These are phyloP conservation scores for Groenewaldozyma tartarivorans DNA, from an alignment of 805 yeast genomes.

Conservation along the genomic window DNA sequence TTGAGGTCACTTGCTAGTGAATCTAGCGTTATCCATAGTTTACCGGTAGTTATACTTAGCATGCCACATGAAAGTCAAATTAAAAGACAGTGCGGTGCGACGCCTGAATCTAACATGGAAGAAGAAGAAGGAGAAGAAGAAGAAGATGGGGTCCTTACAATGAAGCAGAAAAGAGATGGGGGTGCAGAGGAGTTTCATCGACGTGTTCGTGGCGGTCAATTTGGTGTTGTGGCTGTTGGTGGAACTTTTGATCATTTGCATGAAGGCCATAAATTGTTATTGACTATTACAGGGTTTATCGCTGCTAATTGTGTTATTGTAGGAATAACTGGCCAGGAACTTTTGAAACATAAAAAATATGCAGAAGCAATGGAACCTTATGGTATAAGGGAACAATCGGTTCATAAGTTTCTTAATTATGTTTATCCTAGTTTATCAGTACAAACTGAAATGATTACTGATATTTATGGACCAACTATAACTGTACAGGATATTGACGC, in stretches of 20 bases:
- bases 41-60: slow-evolving; percentile 19
- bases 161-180: slow-evolving; percentile 6
- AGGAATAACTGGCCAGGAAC: slow-evolving; percentile 73
- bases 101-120: neutral
- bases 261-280: slow-evolving; percentile 84
- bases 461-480: slow-evolving; percentile 93
- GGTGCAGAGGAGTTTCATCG: slow-evolving; percentile 11
- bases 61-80: slow-evolving; percentile 1
- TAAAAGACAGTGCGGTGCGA: slow-evolving; percentile 4
- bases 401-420: slow-evolving; percentile 39
- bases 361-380: slow-evolving; percentile 55
- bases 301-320: slow-evolving; percentile 50
- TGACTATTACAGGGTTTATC: slow-evolving; percentile 62
- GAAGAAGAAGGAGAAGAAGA: slow-evolving; percentile 3
- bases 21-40: slow-evolving; percentile 10
- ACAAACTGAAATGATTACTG: slow-evolving; percentile 58
- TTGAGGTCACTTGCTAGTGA: slow-evolving; percentile 16
- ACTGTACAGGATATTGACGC: slow-evolving; percentile 63
- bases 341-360: slow-evolving; percentile 67
- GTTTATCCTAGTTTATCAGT: slow-evolving; percentile 39
- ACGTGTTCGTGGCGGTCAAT: slow-evolving; percentile 11
- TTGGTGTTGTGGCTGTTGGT: slow-evolving; percentile 48
- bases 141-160: slow-evolving; percentile 1
- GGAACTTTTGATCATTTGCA: slow-evolving; percentile 97
- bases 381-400: slow-evolving; percentile 39